Percentiles rank a stretch among this genome's conserved stretches.
Conservation (phyloP, 805 yeast species). For the Ogataea methylovora region DNA sequence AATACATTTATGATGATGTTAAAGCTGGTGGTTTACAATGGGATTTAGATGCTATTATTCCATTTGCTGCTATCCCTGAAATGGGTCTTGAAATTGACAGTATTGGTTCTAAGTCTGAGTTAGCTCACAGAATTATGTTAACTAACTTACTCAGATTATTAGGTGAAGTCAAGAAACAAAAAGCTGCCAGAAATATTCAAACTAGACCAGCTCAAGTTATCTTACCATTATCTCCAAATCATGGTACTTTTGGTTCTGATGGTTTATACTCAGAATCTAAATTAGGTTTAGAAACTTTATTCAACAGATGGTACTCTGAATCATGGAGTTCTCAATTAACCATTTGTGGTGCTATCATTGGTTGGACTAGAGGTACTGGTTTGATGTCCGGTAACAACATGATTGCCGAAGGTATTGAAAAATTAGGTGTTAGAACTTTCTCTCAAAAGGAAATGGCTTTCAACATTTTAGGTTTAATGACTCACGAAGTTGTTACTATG, state of each 20-base stretch:
- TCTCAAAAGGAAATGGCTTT: conserved; percentile 99
- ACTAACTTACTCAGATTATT: conserved; percentile 88
- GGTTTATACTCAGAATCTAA: conserved; percentile 98
- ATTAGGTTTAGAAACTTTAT: conserved; percentile 87
- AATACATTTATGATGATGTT: conserved; percentile 76
- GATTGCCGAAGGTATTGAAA: conserved; percentile 96
- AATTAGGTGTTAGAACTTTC: conserved; percentile 93
- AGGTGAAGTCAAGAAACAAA: conserved; percentile 84
- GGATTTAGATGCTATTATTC: conserved; percentile 95
- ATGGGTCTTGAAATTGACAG: conserved; percentile 92
- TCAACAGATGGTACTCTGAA: conserved; percentile 99
- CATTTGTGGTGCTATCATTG: conserved; percentile 96
- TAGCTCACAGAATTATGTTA: conserved; percentile 98
- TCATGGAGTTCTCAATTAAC: conserved; percentile 93
- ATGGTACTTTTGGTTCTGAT: conserved; percentile 97
- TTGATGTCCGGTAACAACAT: conserved; percentile 96
- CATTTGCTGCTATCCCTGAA: conserved; percentile 99
- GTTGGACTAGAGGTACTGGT: conserved; percentile 99
- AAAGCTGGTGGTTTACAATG: conserved; percentile 92
- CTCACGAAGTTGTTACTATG: conserved; percentile 74
- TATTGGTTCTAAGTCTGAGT: conserved; percentile 91
- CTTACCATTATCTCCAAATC: conserved; percentile 96
- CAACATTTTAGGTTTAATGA: conserved; percentile 89
- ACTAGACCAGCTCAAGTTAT: conserved; percentile 98
- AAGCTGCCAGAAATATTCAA: conserved; percentile 66